Conservation (phyloP, 108 stramenopile species). For the Pseudonitzschia delicatissima region DNA sequence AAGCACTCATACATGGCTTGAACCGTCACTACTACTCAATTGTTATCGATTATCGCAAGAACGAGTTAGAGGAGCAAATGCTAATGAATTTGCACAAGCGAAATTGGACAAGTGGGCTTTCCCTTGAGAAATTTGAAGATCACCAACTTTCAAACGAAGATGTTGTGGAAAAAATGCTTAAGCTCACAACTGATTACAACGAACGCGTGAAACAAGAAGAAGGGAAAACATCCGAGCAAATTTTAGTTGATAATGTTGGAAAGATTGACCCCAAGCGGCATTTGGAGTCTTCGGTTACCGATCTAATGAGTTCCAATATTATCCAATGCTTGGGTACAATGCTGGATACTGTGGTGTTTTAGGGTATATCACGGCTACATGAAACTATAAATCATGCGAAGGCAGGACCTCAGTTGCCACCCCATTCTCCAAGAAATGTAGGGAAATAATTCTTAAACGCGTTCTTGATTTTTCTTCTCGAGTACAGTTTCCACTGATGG, state of each 20-base stretch:
- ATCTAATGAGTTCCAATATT: constrained; percentile 96
- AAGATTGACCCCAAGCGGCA: constrained; percentile 97
- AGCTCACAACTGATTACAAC: constrained; percentile 92
- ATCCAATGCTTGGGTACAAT: constrained; percentile 97
- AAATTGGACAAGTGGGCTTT: constrained; percentile 92
- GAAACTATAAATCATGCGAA: background rate
- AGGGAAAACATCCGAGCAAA: constrained; percentile 79
- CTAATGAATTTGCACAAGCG: constrained; percentile 96
- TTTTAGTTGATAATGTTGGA: constrained; percentile 90
- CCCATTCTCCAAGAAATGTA: too few species aligned
- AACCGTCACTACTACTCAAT: constrained; percentile 99
- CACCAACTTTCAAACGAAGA: constrained; percentile 82
- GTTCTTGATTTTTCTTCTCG: too few species aligned
- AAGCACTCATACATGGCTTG: constrained; percentile 98
- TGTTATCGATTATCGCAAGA: constrained; percentile 99
- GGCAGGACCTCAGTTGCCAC: too few species aligned
- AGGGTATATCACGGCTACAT: constrained; percentile 7
- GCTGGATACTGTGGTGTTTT: constrained; percentile 98
- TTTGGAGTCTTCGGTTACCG: constrained; percentile 84
- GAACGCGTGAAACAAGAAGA: constrained; percentile 84
- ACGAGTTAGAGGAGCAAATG: constrained; percentile 99
- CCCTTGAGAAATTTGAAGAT: constrained; percentile 87
- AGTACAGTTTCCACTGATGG: too few species aligned
- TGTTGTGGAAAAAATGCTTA: constrained; percentile 87
- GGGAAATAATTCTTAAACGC: too few species aligned